These are phyloP conservation scores for Leccinum incarnatum DNA, from an alignment of 768 basidiomycete species.

Conservation along the genomic window DNA sequence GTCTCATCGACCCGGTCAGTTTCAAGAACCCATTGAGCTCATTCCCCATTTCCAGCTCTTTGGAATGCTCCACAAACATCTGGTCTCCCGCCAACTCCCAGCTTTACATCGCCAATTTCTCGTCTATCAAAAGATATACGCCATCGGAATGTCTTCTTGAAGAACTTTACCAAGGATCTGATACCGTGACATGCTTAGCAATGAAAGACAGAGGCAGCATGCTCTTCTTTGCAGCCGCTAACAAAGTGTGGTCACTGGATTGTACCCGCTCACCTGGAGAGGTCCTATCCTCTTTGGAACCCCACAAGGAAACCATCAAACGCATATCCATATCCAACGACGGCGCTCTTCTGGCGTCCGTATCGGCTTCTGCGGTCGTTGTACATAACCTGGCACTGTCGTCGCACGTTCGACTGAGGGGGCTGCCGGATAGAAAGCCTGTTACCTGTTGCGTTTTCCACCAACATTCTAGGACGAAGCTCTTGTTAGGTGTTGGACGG, in stretches of 20 bases:
- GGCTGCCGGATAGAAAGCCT: constrained; percentile 41
- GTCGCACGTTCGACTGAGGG: constrained; percentile 53
- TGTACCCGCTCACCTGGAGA: constrained; percentile 37
- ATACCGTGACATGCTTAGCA: constrained; percentile 30
- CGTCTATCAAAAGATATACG: constrained; percentile 53
- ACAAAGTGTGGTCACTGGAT: constrained; percentile 52
- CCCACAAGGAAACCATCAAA: constrained; percentile 49
- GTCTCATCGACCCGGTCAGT: constrained; percentile 43
- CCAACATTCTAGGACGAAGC: constrained; percentile 55
- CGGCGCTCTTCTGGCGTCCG: constrained; percentile 52
- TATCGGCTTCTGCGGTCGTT: constrained; percentile 50
- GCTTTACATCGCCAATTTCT: constrained; percentile 51
- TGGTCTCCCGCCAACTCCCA: constrained; percentile 59
- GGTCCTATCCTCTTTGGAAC: constrained; percentile 46
- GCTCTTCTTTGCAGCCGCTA: constrained; percentile 47
- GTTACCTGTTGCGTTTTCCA: constrained; percentile 59
- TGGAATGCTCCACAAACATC: constrained; percentile 26
- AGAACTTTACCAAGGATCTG: constrained; percentile 38
- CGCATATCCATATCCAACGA: constrained; percentile 62
- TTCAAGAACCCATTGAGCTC: constrained; percentile 46
- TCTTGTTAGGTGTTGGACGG: constrained; percentile 53
- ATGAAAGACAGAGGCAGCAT: constrained; percentile 36
- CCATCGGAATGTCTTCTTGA: constrained; percentile 42
- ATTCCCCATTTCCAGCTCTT: constrained; percentile 37
- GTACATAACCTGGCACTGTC: constrained; percentile 58